Base-by-base conservation (phyloP, 768 basidiomycete species). In the Tephrocybe sp. region DNA sequence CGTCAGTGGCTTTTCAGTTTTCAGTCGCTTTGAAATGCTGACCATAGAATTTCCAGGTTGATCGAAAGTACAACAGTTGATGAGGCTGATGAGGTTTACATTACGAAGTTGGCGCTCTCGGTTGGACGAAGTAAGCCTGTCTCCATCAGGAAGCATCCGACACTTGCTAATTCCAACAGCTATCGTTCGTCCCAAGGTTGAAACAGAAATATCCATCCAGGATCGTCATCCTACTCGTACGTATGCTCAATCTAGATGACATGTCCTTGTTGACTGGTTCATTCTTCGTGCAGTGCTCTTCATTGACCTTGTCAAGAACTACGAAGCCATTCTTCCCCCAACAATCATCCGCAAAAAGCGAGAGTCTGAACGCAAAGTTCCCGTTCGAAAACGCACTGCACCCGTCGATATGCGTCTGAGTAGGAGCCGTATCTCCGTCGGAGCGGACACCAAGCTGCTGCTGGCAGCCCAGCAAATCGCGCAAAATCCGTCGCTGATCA, bases 321-420 rank as follows among this genome's bases (percentile, higher is more conserved):
- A 94, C 61, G 73, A 76, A 12, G 77, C 73, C 2, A 76, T 96
- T 36, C 72, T 98, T 36, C 93, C 93, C 0, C 84, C 88, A 0
- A 85, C 91, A 1, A 85, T 98, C 49, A 77, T 82, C 41, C 86
- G 82, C 63, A 96, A 95, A 75, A 90, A 88, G 61, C 84, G 85
- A 20, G 93, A 95, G 61, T 86, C 90, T 0, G 93, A 91, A 58
- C 85, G 94, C 40, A 90, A 85, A 54, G 75, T 90, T 39, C 94
- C 91, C 11, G 63, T 85, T 20, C 79, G 93, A 36, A 95, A 94
- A 63, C 88, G 90, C 48, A 96, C 94, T 2, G 87, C 88, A 0
- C 86, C 86, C 0, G 72, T 95, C 40, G 94, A 97, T 66, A 87
- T 94, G 84, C 86, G 93, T 41, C 77, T 92, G 66, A 92, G 86